Evolutionary conservation across 805 yeast species (phyloP).

Genomic region (Candida caryicola): DNA sequence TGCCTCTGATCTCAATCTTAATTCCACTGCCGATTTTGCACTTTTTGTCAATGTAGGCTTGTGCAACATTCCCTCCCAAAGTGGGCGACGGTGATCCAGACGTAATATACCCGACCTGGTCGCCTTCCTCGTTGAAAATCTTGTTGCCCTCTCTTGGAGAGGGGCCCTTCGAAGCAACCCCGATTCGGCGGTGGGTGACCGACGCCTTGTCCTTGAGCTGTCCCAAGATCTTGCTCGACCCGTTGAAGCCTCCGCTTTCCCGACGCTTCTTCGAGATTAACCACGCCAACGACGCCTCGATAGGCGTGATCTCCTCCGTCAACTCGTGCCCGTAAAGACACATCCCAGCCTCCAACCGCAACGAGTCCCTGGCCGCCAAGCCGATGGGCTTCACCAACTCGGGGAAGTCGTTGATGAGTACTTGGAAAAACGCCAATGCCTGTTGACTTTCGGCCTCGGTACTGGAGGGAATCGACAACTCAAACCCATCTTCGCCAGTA

Average conservation of each 20-base stretch:
- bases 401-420: slow-evolving; percentile 50
- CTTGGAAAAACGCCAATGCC: slow-evolving; percentile 60
- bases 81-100: slow-evolving; percentile 64
- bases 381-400: slow-evolving; percentile 80
- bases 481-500: slow-evolving; percentile 99
- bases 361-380: slow-evolving; percentile 95
- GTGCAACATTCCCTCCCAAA: slow-evolving; percentile 79
- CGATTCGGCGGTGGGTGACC: slow-evolving; percentile 63
- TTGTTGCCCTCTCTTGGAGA: slow-evolving; percentile 84
- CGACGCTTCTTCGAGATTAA: slow-evolving; percentile 81
- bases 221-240: slow-evolving; percentile 61
- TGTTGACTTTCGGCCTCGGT: slow-evolving; percentile 36
- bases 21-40: slow-evolving; percentile 73
- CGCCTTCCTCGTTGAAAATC: slow-evolving; percentile 54
- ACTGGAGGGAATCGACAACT: slow-evolving; percentile 66
- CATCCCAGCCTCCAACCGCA: slow-evolving; percentile 97
- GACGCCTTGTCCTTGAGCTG: slow-evolving; percentile 67
- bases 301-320: slow-evolving; percentile 74
- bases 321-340: slow-evolving; percentile 94
- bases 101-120: slow-evolving; percentile 52
- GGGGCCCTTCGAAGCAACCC: slow-evolving; percentile 76
- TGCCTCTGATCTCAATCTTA: slow-evolving; percentile 78
- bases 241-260: slow-evolving; percentile 62
- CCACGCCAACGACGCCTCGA: slow-evolving; percentile 90
- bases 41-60: slow-evolving; percentile 77